Conservation (phyloP, 768 basidiomycete species). For the Calvatia gigantea region DNA sequence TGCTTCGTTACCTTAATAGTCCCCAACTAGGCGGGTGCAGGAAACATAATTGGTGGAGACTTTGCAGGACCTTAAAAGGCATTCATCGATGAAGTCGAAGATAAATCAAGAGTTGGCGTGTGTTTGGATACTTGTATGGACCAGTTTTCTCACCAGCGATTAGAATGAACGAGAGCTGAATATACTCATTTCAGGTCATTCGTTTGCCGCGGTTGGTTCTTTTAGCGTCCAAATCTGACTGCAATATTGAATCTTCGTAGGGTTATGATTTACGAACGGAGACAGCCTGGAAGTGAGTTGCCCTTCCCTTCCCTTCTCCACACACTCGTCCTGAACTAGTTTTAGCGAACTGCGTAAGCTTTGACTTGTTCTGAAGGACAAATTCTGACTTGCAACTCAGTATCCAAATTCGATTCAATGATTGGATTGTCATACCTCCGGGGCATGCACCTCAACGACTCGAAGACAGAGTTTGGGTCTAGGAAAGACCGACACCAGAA, state of each 20-base stretch:
- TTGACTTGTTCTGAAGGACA: not conserved
- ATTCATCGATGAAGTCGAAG: slow-evolving; percentile 70
- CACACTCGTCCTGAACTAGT: not conserved
- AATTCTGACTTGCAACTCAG: slow-evolving; percentile 26
- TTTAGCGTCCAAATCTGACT: not conserved
- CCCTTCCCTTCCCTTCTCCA: not conserved
- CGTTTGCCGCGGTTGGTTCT: slow-evolving; percentile 65
- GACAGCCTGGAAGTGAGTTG: slow-evolving; percentile 66
- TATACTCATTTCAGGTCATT: slow-evolving; percentile 49
- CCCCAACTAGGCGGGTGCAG: slow-evolving; percentile 61
- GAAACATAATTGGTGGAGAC: slow-evolving; percentile 72
- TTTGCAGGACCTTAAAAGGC: slow-evolving; percentile 61
- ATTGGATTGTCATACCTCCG: slow-evolving; percentile 72
- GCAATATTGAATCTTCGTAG: slow-evolving; percentile 27
- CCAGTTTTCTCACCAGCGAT: not conserved
- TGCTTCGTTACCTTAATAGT: not conserved
- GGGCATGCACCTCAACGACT: slow-evolving; percentile 87
- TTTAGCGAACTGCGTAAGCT: slow-evolving; percentile 5
- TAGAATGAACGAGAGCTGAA: not conserved
- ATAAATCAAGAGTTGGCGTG: slow-evolving; percentile 75
- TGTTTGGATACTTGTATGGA: slow-evolving; percentile 81
- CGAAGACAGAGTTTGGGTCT: slow-evolving; percentile 59
- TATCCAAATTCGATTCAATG: slow-evolving; percentile 60
- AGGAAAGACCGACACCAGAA: slow-evolving; percentile 83
- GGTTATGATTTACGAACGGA: slow-evolving; percentile 80